These are phyloP conservation scores for Fonsecaea pedrosoi DNA, from an alignment of 2,329 filamentous ascomycete species.

Conservation along the genomic window DNA sequence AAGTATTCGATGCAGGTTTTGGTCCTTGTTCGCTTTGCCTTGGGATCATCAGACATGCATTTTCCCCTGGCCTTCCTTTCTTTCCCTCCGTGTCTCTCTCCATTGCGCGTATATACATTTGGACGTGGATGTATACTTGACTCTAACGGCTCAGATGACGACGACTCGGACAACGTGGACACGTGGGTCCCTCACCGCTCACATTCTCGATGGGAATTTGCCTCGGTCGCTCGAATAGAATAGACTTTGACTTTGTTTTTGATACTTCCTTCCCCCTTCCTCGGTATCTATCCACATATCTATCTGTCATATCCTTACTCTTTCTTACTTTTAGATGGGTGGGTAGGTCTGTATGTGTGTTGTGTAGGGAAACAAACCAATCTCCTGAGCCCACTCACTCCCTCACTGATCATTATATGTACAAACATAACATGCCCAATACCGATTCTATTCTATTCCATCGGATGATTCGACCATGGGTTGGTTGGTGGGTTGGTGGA, in stretches of 20 bases:
- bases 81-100: neutral
- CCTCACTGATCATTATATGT: neutral
- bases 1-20: too few relatives aligned
- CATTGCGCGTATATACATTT: neutral
- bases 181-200: too few relatives aligned
- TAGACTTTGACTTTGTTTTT: too few relatives aligned
- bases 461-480: neutral
- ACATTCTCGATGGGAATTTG: too few relatives aligned
- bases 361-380: neutral
- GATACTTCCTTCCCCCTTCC: too few relatives aligned
- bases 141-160: too few relatives aligned
- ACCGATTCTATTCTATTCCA: too few relatives aligned
- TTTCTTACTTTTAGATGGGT: neutral
- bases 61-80: neutral
- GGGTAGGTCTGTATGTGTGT: too few relatives aligned
- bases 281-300: too few relatives aligned
- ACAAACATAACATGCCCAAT: neutral
- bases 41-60: neutral
- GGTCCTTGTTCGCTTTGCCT: neutral
- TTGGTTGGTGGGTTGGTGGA: neutral
- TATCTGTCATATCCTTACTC: too few relatives aligned
- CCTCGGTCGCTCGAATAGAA: too few relatives aligned
- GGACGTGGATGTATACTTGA: too few relatives aligned
- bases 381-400: neutral
- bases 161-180: neutral